phyloP scores from a whole-genome alignment of 169 alveolate species.

The Cryptosporidium viatorum region DNA sequence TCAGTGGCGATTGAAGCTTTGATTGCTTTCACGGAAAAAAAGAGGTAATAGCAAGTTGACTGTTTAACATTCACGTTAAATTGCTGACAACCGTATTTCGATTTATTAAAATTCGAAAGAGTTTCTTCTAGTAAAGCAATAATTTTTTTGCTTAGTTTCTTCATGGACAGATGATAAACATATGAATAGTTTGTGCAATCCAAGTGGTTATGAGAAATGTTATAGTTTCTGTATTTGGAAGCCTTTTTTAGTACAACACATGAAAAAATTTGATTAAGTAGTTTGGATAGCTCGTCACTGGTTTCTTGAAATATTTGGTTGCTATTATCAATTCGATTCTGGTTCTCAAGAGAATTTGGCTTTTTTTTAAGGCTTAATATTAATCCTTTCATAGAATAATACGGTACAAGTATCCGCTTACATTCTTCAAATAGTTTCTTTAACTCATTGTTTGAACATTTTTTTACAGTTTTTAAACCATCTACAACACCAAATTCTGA shows the following conservation, averaged over 20 bases:
- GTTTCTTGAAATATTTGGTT: background rate
- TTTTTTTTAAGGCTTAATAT: background rate
- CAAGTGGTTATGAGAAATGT: background rate
- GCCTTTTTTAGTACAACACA: background rate
- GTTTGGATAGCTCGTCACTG: background rate
- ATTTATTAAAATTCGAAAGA: background rate
- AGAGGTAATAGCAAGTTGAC: background rate
- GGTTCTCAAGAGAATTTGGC: background rate
- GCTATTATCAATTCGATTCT: background rate
- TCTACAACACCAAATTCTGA: background rate
- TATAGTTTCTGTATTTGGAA: background rate
- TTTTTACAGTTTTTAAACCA: background rate
- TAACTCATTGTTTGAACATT: background rate
- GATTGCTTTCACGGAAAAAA: background rate
- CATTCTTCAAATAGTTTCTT: background rate
- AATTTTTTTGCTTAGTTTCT: background rate
- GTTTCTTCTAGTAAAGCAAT: background rate
- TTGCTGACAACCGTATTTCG: background rate
- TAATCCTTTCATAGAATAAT: background rate
- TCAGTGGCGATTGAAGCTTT: background rate
- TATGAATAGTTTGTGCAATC: background rate
- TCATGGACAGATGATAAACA: slow-evolving; percentile 2
- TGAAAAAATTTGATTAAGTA: background rate
- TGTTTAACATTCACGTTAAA: background rate
- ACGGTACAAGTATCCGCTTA: background rate